A percentile compares a stretch with the other conserved stretches of the same genome.
These are phyloP conservation scores for Rhynchospora tenuis DNA, from an alignment of 176 grass and related monocot genomes.

Conservation along the genomic window DNA sequence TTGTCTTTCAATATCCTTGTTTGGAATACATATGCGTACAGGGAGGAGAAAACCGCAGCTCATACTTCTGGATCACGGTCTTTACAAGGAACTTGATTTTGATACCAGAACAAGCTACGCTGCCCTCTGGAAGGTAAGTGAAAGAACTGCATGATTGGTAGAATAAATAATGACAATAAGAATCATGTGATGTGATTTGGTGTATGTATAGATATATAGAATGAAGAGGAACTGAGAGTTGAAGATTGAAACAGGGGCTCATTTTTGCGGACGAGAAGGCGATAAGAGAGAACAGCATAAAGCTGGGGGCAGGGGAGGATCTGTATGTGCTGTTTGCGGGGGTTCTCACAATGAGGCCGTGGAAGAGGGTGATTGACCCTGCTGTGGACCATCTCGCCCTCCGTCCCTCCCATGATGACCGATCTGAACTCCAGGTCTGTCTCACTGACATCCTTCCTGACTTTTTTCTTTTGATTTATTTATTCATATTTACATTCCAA, in stretches of 20 bases:
- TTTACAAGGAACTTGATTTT: slow-evolving; percentile 91
- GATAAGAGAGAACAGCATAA: slow-evolving; percentile 78
- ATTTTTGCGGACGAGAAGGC: slow-evolving; percentile 61
- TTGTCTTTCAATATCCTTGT: not conserved
- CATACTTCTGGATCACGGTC: slow-evolving; percentile 91
- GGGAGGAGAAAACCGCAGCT: slow-evolving; percentile 71
- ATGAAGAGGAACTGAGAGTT: not conserved
- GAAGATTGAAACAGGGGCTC: slow-evolving; percentile 46
- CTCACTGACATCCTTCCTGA: not conserved
- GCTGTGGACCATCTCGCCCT: slow-evolving; percentile 74
- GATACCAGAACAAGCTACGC: slow-evolving; percentile 84
- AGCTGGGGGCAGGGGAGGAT: slow-evolving; percentile 90
- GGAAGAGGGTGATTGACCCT: slow-evolving; percentile 82
- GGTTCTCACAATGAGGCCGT: slow-evolving; percentile 89
- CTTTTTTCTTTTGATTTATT: not conserved
- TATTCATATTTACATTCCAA: not conserved
- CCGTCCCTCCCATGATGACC: slow-evolving; percentile 36
- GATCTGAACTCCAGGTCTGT: slow-evolving; percentile 75
- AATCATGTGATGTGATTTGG: slow-evolving; percentile 12
- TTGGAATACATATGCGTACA: slow-evolving; percentile 27
- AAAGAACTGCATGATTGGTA: not conserved
- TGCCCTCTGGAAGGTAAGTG: slow-evolving; percentile 84
- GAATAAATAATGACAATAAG: slow-evolving; percentile 8
- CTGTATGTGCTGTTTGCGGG: slow-evolving; percentile 73
- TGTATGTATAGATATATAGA: slow-evolving; percentile 6